Conservation (phyloP, 805 yeast species). For the Yarrowia hollandica region DNA sequence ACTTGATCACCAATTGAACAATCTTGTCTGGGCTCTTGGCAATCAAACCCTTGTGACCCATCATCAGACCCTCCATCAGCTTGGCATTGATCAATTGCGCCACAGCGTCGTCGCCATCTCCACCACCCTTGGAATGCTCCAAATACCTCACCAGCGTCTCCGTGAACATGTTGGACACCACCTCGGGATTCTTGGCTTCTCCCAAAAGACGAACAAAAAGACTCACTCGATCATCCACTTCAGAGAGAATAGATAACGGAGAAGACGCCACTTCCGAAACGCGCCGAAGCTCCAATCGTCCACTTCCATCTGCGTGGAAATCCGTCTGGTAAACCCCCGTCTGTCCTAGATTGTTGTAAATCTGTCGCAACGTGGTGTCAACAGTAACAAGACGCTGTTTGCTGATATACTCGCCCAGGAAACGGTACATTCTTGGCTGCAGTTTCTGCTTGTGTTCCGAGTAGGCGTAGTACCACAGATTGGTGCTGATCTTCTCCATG, state of each 20-base stretch:
- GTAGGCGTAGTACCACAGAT: conserved; percentile 11
- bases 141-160: conserved; percentile 4
- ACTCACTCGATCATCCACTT: conserved; percentile 16
- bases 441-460: conserved; percentile 12
- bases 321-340: conserved; percentile 12
- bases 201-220: conserved; percentile 11
- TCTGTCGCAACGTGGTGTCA: conserved; percentile 5
- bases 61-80: conserved; percentile 31
- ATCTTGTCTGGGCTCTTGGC: conserved; percentile 10
- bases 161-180: conserved; percentile 5
- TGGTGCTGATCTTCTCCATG: conserved; percentile 12
- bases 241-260: conserved; percentile 6
- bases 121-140: neutral
- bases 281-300: neutral
- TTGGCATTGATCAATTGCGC: conserved; percentile 6
- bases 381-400: conserved; percentile 15
- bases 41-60: conserved; percentile 33
- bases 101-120: neutral
- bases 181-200: conserved; percentile 16
- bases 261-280: neutral
- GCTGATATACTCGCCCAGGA: conserved; percentile 10
- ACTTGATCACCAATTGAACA: conserved; percentile 36
- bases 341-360: neutral
- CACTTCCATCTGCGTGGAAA: conserved; percentile 2
- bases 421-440: conserved; percentile 20